phyloP scores from a whole-genome alignment of 306 rosid genomes.

The Vigna unguiculata region DNA sequence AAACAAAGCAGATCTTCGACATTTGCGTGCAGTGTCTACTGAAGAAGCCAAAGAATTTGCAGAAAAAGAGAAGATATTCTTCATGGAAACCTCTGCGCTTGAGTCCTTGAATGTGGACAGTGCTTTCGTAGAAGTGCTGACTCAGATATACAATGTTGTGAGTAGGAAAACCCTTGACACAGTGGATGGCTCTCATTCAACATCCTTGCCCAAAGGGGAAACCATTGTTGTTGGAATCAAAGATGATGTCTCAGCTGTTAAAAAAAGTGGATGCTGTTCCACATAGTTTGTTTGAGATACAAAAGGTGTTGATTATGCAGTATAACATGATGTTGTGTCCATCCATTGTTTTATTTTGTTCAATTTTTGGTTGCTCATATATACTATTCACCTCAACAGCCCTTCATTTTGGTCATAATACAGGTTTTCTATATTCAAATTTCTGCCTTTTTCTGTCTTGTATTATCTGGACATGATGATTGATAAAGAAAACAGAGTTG shows the following conservation, averaged over 20 bases:
- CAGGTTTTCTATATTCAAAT: not conserved
- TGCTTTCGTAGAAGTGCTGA: constrained; percentile 76
- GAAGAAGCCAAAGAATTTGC: constrained; percentile 72
- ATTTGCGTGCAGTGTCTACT: constrained; percentile 63
- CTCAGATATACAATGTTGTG: constrained; percentile 71
- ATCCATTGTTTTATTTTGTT: constrained; percentile 32
- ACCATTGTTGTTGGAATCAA: constrained; percentile 59
- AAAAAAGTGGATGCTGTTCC: constrained; percentile 71
- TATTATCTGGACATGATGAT: not conserved
- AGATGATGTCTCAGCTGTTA: constrained; percentile 80
- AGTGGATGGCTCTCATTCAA: constrained; percentile 58
- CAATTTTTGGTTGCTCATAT: constrained; percentile 33
- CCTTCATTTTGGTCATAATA: not conserved
- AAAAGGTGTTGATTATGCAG: constrained; percentile 25
- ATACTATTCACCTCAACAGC: not conserved
- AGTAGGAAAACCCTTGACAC: constrained; percentile 73
- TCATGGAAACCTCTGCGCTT: constrained; percentile 85
- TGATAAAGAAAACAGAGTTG: not conserved
- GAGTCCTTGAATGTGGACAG: constrained; percentile 79
- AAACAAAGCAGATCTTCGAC: constrained; percentile 79
- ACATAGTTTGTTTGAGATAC: constrained; percentile 48
- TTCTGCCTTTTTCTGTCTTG: constrained; percentile 31
- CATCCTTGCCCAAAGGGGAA: constrained; percentile 64
- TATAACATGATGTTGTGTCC: not conserved
- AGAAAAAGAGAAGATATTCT: constrained; percentile 67